Evolutionary conservation across 139 green algal species (phyloP), one percentile per base, ranked within the genome.

Genomic region (Tetradesmus lagerheimii): DNA sequence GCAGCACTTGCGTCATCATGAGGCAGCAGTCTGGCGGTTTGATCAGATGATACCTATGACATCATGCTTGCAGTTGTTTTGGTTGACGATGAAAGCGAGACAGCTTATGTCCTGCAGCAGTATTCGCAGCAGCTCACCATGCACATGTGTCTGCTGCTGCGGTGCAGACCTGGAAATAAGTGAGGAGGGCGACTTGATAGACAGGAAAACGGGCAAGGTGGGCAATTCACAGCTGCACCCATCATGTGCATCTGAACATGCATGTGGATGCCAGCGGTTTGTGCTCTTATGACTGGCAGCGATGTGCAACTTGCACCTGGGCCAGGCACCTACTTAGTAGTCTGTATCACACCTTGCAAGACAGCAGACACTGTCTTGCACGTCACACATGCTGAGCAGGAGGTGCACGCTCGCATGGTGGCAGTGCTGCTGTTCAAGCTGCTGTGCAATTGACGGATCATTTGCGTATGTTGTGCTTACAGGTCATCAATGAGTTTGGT

Each of bases 401-500:
- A 8, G 43, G 8, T 50, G 43, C 4, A 50, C 8, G 5, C 8
- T 8, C 4, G 50, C 50, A 31, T 71, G 20, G 57, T 23, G 5
- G 23, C 12, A 31, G 57, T 31, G 57, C 57, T 31, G 57, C 14
- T 14, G 3, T 64, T n/a, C 23, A 31, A 57, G 45, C 45, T 71
- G 57, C 57, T 31, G 5, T 71, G 8, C 12, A 20, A 62, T 14
- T n/a, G n/a, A n/a, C n/a, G n/a, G n/a, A 62, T 8, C 1, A 20
- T 62, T 18, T 62, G 47, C 8, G 57, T 2, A 1, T 71, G n/a
- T n/a, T n/a, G n/a, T n/a, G n/a, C 87, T 87, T 39, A 45, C 75
- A 95, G 64, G 92, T 94, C 2, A 92, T 96, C 64, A 97, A 97
- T 57, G 92, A 95, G 29, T 94, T 94, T 80, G 95, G 95, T 15